Base-by-base conservation (phyloP, 1,284 basidiomycete genomes). In the Melampsora medusae region DNA sequence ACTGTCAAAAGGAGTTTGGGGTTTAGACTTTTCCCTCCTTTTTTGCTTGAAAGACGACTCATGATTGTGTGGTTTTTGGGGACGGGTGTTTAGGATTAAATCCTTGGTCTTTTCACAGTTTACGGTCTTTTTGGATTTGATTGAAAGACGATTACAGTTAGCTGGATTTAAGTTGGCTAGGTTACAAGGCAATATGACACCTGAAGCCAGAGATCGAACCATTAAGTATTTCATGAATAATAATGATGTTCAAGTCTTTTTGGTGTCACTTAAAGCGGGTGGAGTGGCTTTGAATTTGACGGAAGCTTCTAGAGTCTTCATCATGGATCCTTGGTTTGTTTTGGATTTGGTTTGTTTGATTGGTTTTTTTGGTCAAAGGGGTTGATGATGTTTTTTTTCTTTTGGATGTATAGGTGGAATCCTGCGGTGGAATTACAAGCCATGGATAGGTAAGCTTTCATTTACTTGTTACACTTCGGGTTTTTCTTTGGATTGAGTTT, bases 81-180 rank as follows among this genome's bases (percentile, higher is more conserved):
- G n/a, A n/a, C n/a, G n/a, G n/a, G n/a, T n/a, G n/a, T n/a, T n/a
- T n/a, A 97, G 94, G 12, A 94, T 93, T 77, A 99, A 99, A 86
- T 94, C 92, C 82, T 88, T 99, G 68, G 96, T 99, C 35, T 99
- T 97, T 82, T 92, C 90, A 78, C 93, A 96, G 83, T 95, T 95
- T 82, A 92, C 93, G 72, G 93, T 91, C 83, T 92, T 93, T 84
- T 85, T 93, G 79, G 89, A 80, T 78, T 69, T 99, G 75, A 94
- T 98, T 81, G 94, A 94, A 4, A 97, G 91, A 83, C 87, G 97
- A 72, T 85, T 99, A 77, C 93, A 97, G 83, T 89, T 89, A 75
- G 92, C 94, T 59, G 96, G 96, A 0, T 85, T 84, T 80, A 83
- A 95, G 89, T 89, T 97, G 75, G 98, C 94, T 82, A 90, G 97